Evolutionary conservation across 768 basidiomycete genomes (phyloP).

Genomic region (Obba rivulosa): DNA sequence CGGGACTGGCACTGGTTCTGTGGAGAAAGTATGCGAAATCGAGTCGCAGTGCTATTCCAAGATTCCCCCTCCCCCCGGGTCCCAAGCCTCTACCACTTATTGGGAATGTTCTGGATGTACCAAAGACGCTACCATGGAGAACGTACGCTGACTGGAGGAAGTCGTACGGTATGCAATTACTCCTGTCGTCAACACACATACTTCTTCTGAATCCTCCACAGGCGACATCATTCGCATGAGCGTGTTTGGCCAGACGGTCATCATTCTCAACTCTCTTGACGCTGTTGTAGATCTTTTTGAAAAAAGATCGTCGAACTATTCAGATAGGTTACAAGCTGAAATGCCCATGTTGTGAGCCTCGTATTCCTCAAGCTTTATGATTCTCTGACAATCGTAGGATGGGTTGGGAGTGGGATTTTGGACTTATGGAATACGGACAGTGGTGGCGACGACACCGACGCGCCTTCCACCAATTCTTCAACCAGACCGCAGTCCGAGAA

Average conservation of each 20-base stretch:
- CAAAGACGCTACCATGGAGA: conserved; percentile 17
- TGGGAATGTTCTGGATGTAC: conserved; percentile 27
- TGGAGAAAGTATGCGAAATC: too few species aligned
- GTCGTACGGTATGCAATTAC: conserved; percentile 15
- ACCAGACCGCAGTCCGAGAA: conserved; percentile 8
- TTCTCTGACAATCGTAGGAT: conserved; percentile 23
- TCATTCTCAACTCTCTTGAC: conserved; percentile 24
- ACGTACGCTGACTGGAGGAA: conserved; percentile 24
- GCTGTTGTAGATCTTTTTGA: conserved; percentile 25
- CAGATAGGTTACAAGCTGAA: conserved; percentile 13
- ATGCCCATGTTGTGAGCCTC: too few species aligned
- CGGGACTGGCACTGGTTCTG: too few species aligned
- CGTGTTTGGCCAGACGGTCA: conserved; percentile 21
- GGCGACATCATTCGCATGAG: conserved; percentile 24
- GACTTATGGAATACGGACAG: conserved; percentile 16
- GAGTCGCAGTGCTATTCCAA: too few species aligned
- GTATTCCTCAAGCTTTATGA: too few species aligned
- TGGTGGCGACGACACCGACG: conserved; percentile 8
- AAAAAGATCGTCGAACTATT: conserved; percentile 21
- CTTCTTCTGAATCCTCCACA: conserved; percentile 8
- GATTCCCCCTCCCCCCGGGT: conserved; percentile 22
- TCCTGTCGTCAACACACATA: too few species aligned
- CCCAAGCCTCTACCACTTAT: conserved; percentile 25
- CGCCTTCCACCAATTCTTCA: conserved; percentile 11
- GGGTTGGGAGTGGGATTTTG: conserved; percentile 38